A percentile compares a stretch with the other conserved stretches of the same genome.
Conservation (phyloP, 2,329 filamentous ascomycete species). For the Simplicillium aogashimaense region DNA sequence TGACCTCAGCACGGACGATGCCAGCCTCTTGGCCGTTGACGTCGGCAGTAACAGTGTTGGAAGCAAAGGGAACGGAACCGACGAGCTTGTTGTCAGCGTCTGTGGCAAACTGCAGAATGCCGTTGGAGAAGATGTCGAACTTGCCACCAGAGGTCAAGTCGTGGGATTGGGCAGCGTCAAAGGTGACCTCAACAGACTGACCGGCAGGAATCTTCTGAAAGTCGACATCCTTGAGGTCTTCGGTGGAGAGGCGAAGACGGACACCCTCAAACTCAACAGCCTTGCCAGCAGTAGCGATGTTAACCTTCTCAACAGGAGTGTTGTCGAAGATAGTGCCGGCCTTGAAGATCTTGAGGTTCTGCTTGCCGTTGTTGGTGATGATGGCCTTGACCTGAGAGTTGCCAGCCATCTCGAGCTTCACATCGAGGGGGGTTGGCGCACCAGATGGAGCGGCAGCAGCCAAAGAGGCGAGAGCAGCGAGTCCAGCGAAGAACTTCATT, state of each 20-base stretch:
- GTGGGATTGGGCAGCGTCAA: slow-evolving; percentile 42
- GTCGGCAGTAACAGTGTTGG: slow-evolving; percentile 45
- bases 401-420: slow-evolving; percentile 29
- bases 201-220: slow-evolving; percentile 33
- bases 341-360: slow-evolving; percentile 35
- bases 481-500: slow-evolving; percentile 4
- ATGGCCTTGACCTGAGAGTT: slow-evolving; percentile 36
- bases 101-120: too few relatives aligned
- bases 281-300: slow-evolving; percentile 30
- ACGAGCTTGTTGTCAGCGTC: slow-evolving; percentile 21
- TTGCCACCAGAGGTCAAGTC: slow-evolving; percentile 34
- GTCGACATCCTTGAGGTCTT: slow-evolving; percentile 28
- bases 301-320: slow-evolving; percentile 36
- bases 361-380: slow-evolving; percentile 36
- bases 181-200: slow-evolving; percentile 35
- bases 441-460: slow-evolving; percentile 19
- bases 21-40: slow-evolving; percentile 45
- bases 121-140: slow-evolving; percentile 30
- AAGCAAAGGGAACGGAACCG: slow-evolving; percentile 45
- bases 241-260: slow-evolving; percentile 32
- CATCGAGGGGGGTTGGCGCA: slow-evolving; percentile 19
- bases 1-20: slow-evolving; percentile 23
- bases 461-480: slow-evolving; percentile 16
- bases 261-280: slow-evolving; percentile 39
- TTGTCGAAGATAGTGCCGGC: slow-evolving; percentile 37